A percentile compares a stretch with the other conserved stretches of the same genome.
These are phyloP conservation scores for Didymella segeticola DNA, from an alignment of 2,329 filamentous ascomycete genomes.

Conservation along the genomic window DNA sequence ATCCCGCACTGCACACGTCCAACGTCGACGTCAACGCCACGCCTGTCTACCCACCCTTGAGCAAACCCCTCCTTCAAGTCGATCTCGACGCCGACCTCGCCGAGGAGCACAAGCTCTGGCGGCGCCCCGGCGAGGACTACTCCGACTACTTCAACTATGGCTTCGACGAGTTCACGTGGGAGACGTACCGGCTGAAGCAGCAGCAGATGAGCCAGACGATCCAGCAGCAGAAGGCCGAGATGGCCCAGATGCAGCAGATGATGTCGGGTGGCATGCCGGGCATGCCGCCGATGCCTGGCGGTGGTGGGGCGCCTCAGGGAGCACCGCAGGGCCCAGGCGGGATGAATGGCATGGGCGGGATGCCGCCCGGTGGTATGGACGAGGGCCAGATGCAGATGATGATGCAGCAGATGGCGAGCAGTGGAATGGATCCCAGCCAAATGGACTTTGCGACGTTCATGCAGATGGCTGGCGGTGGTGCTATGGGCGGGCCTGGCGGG, in stretches of 20 bases:
- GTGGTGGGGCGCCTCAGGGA: conserved; percentile 26
- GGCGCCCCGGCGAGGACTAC: conserved; percentile 89
- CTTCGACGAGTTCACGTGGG: conserved; percentile 98
- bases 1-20: conserved; percentile 73
- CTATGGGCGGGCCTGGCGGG: conserved; percentile 34
- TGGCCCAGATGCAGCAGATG: conserved; percentile 67
- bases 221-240: conserved; percentile 76
- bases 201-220: conserved; percentile 79
- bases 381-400: conserved; percentile 66
- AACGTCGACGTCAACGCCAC: conserved; percentile 85
- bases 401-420: conserved; percentile 61
- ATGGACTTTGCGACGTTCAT: conserved; percentile 46
- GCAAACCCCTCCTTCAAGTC: conserved; percentile 72
- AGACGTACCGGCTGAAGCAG: conserved; percentile 90
- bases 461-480: conserved; percentile 43
- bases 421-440: conserved; percentile 51
- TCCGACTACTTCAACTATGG: conserved; percentile 99
- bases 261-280: conserved; percentile 48
- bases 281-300: conserved; percentile 33
- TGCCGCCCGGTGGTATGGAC: conserved; percentile 51
- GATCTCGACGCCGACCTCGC: conserved; percentile 62
- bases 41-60: conserved; percentile 74
- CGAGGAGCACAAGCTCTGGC: conserved; percentile 89
- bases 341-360: conserved; percentile 31
- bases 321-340: conserved; percentile 41